Evolutionary conservation across 164 flowering plant species (phyloP).

Genomic region (Chimonanthus salicifolius): DNA sequence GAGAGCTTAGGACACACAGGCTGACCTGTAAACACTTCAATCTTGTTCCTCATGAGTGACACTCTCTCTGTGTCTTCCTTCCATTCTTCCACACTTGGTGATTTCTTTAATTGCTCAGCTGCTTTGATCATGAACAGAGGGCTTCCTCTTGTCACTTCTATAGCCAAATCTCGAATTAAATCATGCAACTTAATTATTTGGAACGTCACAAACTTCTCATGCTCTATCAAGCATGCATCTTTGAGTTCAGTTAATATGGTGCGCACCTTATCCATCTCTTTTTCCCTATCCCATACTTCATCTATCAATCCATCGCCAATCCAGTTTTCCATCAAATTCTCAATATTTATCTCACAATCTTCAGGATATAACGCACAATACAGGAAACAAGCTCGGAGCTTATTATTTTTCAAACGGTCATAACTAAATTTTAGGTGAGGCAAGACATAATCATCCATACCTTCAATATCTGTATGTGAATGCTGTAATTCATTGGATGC

Average conservation of each 20-base stretch:
- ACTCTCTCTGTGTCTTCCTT: not conserved
- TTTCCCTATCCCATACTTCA: constrained; percentile 8
- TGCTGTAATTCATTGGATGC: constrained; percentile 7
- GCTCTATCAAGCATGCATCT: constrained; percentile 18
- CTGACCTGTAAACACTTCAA: not conserved
- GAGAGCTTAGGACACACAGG: not conserved
- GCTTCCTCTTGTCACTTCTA: constrained; percentile 1
- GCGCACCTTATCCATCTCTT: constrained; percentile 16
- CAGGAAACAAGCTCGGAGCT: not conserved
- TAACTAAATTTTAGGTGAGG: constrained; percentile 9
- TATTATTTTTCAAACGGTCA: not conserved
- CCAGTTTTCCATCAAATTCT: constrained; percentile 13
- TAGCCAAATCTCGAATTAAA: constrained; percentile 30
- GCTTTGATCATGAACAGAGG: constrained; percentile 15
- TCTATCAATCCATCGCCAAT: constrained; percentile 22
- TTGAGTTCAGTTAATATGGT: constrained; percentile 17
- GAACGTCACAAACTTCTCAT: not conserved
- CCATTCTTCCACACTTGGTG: constrained; percentile 11
- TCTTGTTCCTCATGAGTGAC: constrained; percentile 9
- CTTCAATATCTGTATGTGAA: not conserved
- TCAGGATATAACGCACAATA: not conserved
- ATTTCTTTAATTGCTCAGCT: constrained; percentile 3
- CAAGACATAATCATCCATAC: constrained; percentile 12
- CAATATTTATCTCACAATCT: not conserved
- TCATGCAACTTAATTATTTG: constrained; percentile 32